These are phyloP conservation scores for Colletotrichum gloeosporioides DNA, from an alignment of 2,329 filamentous ascomycete genomes.

Conservation along the genomic window DNA sequence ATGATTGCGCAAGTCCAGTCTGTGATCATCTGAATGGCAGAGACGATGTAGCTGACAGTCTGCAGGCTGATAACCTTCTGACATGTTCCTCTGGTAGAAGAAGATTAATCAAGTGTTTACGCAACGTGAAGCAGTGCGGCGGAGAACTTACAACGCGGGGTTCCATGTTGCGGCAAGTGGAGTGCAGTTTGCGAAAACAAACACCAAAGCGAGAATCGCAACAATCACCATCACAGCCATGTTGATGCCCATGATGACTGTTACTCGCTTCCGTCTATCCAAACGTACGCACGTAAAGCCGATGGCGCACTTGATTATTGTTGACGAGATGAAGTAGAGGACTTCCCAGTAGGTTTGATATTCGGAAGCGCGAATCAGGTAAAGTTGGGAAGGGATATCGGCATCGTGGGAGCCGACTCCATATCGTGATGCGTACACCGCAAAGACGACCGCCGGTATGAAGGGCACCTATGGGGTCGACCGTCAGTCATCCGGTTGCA, in stretches of 20 bases:
- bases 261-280: slow-evolving; percentile 6
- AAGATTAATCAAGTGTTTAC: background rate
- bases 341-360: slow-evolving; percentile 5
- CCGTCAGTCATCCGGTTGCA: background rate
- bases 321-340: slow-evolving; percentile 26
- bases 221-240: slow-evolving; percentile 19
- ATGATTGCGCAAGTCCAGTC: slow-evolving; percentile 33
- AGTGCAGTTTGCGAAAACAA: slow-evolving; percentile 25
- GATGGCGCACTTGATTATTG: slow-evolving; percentile 26
- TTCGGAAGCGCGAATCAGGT: background rate
- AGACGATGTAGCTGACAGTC: slow-evolving; percentile 24
- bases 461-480: background rate
- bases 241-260: slow-evolving; percentile 18
- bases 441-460: slow-evolving; percentile 3
- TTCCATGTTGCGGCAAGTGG: slow-evolving; percentile 27
- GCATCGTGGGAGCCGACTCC: background rate
- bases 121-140: fast-evolving
- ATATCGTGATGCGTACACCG: background rate
- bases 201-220: slow-evolving; percentile 14
- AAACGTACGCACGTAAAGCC: slow-evolving; percentile 25
- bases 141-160: slow-evolving; percentile 13
- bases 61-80: slow-evolving; percentile 4
- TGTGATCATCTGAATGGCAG: slow-evolving; percentile 25
- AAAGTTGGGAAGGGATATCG: background rate
- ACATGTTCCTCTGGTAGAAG: background rate